A percentile compares a stretch with the other conserved stretches of the same genome.
These are phyloP conservation scores for Diaporthe ampelina DNA, from an alignment of 2,329 filamentous ascomycete species.

Conservation along the genomic window DNA sequence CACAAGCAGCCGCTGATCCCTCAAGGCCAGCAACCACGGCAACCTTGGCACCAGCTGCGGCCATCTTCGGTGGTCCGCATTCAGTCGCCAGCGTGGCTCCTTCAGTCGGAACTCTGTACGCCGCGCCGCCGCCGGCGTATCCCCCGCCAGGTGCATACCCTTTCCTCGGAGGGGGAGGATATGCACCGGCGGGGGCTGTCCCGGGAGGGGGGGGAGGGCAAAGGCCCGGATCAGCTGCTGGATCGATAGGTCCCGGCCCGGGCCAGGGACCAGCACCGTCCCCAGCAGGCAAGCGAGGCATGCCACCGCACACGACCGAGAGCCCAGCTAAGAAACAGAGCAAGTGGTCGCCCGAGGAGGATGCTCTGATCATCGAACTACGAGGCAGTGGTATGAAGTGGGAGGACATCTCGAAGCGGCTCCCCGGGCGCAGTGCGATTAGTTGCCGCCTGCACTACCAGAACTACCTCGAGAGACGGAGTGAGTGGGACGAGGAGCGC, in stretches of 20 bases:
- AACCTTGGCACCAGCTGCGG: constrained; percentile 38
- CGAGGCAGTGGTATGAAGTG: constrained; percentile 95
- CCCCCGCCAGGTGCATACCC: constrained; percentile 36
- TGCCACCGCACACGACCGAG: constrained; percentile 68
- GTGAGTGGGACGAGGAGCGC: constrained; percentile 96
- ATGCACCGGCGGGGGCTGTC: constrained; percentile 33
- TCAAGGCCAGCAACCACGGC: constrained; percentile 36
- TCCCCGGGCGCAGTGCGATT: constrained; percentile 92
- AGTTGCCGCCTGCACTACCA: constrained; percentile 96
- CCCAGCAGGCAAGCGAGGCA: constrained; percentile 60
- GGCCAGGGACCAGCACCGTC: constrained; percentile 33
- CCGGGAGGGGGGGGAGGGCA: constrained; percentile 43
- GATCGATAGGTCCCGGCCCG: constrained; percentile 31
- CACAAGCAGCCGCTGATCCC: constrained; percentile 43
- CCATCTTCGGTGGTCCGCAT: constrained; percentile 38
- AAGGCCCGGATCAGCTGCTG: constrained; percentile 44
- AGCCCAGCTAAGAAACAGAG: constrained; percentile 93
- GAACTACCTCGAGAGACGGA: constrained; percentile 93
- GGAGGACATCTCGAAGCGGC: constrained; percentile 95
- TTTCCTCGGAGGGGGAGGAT: constrained; percentile 40
- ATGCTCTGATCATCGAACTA: constrained; percentile 92
- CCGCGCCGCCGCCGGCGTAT: constrained; percentile 39
- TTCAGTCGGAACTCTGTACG: constrained; percentile 40
- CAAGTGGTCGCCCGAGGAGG: constrained; percentile 96
- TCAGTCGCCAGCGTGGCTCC: constrained; percentile 37